Evolutionary conservation across 2,329 filamentous ascomycete species (phyloP).

Genomic region (Ceratocystis colombiana): DNA sequence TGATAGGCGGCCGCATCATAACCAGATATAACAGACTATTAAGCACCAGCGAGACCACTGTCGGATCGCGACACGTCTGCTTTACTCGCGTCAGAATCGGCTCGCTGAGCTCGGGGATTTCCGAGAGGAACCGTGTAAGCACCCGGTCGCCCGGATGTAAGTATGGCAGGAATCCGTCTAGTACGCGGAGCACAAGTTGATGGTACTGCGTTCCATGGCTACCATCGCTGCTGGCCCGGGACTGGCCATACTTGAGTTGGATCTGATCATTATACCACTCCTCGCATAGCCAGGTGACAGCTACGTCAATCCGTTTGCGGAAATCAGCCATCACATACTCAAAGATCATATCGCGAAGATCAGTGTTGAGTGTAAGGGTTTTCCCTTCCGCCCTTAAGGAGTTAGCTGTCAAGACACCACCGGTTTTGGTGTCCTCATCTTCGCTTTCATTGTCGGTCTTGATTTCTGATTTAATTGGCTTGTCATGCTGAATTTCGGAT

Average conservation of each 20-base stretch:
- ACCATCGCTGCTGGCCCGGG: background rate
- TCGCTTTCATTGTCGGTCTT: background rate
- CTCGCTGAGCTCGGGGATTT: constrained; percentile 69
- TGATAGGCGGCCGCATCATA: constrained; percentile 56
- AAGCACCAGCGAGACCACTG: constrained; percentile 52
- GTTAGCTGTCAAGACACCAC: constrained; percentile 17
- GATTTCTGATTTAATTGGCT: constrained; percentile 28
- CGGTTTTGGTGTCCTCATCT: constrained; percentile 26
- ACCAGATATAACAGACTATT: constrained; percentile 57
- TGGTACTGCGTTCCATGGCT: constrained; percentile 54
- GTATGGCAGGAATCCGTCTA: constrained; percentile 83
- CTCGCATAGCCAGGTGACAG: constrained; percentile 88
- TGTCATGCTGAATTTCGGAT: constrained; percentile 18
- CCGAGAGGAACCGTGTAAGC: constrained; percentile 79
- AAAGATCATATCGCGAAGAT: constrained; percentile 71
- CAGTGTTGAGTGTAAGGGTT: constrained; percentile 47
- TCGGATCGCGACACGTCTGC: constrained; percentile 54
- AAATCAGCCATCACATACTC: constrained; percentile 87
- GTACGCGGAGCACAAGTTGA: constrained; percentile 65
- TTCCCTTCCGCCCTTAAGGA: constrained; percentile 12
- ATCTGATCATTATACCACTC: constrained; percentile 87
- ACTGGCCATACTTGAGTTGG: background rate
- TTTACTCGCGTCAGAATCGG: constrained; percentile 65
- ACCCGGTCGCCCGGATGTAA: constrained; percentile 86
- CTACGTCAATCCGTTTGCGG: constrained; percentile 75